Percentiles rank a stretch among this genome's conserved stretches.
Conservation (phyloP, 2,329 filamentous ascomycete genomes). For the Diaporthe sp. region DNA sequence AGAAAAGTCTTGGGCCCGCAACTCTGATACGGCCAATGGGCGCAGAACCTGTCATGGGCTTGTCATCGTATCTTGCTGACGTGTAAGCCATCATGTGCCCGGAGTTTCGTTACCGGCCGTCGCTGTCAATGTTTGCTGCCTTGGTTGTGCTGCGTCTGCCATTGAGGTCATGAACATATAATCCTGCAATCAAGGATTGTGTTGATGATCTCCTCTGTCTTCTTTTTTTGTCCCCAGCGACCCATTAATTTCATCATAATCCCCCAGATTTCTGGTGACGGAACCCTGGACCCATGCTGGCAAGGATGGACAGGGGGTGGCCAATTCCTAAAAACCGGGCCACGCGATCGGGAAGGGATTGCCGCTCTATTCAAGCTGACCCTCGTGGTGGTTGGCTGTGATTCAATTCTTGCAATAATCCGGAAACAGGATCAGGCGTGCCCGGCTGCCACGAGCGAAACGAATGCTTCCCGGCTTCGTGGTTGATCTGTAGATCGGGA, state of each 20-base stretch:
- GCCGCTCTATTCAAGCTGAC: conserved; percentile 4
- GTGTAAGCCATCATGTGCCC: conserved; percentile 25
- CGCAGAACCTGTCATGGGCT: conserved; percentile 19
- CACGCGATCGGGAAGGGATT: conserved; percentile 24
- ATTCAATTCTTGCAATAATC: conserved; percentile 15
- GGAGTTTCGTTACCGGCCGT: neutral
- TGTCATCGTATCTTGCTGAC: conserved; percentile 28
- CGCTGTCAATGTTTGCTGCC: conserved; percentile 1
- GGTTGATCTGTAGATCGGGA: conserved; percentile 38
- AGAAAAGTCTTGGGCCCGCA: conserved; percentile 13
- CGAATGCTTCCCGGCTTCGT: conserved; percentile 15
- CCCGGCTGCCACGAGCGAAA: conserved; percentile 14
- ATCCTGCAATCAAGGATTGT: conserved; percentile 5
- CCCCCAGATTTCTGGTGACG: conserved; percentile 29
- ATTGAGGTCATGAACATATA: conserved; percentile 19
- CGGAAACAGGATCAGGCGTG: conserved; percentile 18
- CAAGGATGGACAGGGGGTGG: conserved; percentile 42
- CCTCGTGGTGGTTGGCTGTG: conserved; percentile 22
- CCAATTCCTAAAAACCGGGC: conserved; percentile 39
- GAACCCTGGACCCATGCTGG: conserved; percentile 2
- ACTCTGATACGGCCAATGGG: conserved; percentile 4
- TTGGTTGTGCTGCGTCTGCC: conserved; percentile 11
- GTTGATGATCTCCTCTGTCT: conserved; percentile 6
- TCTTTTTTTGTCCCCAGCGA: conserved; percentile 24
- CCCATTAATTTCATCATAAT: conserved; percentile 37